Percentiles rank a stretch among this genome's conserved stretches.
Conservation (phyloP, 352 stramenopile genomes). For the Ochromonadaceae sp. region DNA sequence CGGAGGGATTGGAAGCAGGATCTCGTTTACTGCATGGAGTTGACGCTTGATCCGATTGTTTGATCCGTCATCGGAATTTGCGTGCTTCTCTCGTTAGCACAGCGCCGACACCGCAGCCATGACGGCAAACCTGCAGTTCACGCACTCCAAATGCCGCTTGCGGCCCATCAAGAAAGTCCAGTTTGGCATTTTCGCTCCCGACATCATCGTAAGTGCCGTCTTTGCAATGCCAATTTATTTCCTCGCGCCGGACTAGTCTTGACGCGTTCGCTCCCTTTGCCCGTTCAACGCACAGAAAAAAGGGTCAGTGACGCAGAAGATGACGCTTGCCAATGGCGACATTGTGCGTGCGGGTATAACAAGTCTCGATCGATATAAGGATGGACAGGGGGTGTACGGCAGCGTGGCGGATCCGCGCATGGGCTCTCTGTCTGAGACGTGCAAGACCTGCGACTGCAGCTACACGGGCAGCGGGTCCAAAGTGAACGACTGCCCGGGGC, state of each 20-base stretch:
- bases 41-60: too few relatives aligned
- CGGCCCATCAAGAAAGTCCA: slow-evolving; percentile 91
- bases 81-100: too few relatives aligned
- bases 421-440: slow-evolving; percentile 67
- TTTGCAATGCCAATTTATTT: not conserved
- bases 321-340: slow-evolving; percentile 20
- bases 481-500: slow-evolving; percentile 90
- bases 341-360: slow-evolving; percentile 13
- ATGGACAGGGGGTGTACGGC: slow-evolving; percentile 88
- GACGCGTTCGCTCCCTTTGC: slow-evolving; percentile 1
- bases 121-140: slow-evolving; percentile 61
- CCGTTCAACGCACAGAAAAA: slow-evolving; percentile 12
- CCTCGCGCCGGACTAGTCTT: not conserved
- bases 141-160: slow-evolving; percentile 80
- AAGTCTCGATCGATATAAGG: slow-evolving; percentile 41
- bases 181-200: slow-evolving; percentile 92
- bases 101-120: too few relatives aligned
- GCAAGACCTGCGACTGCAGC: slow-evolving; percentile 75
- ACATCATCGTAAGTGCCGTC: slow-evolving; percentile 61
- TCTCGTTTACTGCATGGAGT: too few relatives aligned
- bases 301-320: slow-evolving; percentile 40
- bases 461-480: slow-evolving; percentile 72
- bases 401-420: slow-evolving; percentile 95
- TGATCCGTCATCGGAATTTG: too few relatives aligned
- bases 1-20: too few relatives aligned